Evolutionary conservation across 202 grass and related monocot species (phyloP), one percentile per base, ranked within the genome.

Genomic region (Sporobolus alterniflorus): DNA sequence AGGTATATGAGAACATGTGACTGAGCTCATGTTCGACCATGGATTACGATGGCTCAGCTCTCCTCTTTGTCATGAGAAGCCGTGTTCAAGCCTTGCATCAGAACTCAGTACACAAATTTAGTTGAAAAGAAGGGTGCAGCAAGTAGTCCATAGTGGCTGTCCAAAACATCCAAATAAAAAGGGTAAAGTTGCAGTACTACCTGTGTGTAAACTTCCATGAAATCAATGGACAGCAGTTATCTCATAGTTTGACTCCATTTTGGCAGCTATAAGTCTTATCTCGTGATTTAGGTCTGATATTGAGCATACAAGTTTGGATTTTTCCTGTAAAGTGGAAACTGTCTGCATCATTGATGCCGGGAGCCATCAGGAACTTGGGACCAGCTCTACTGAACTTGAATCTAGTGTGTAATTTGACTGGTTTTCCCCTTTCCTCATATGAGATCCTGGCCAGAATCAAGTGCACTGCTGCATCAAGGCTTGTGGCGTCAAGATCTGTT

Each of bases 401-500:
- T 15, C 25, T 14, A 25, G 40, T 75, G 33, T n/a, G 1, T 44
- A 50, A 90, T 29, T 69, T 80, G 50, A 61, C 26, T 9, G 9
- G 2, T 20, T 22, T 71, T 7, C 26, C 55, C 18, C 28, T 66
- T 74, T 42, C 44, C 28, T 54, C 11, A 36, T 55, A 5, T 21
- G 86, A 98, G 95, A 86, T 81, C 76, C 30, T 77, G 90, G 17
- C 84, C 65, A 30, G 84, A 93, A 56, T 93, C 95, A 28, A 86
- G 88, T 42, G 89, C 89, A 3, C 78, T 69, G 0, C 84, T 87
- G 87, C 28, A 93, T 92, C 18, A 93, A 93, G 72, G 92, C 92
- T 55, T 93, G 95, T 80, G 88, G 88, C 14, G 92, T 93, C 81
- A 95, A 93, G 88, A 75, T 90, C 74, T 78, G 89, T 24, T 76